Evolutionary conservation across 139 green algal genomes (phyloP).

Genomic region (Volvox reticuliferus): DNA sequence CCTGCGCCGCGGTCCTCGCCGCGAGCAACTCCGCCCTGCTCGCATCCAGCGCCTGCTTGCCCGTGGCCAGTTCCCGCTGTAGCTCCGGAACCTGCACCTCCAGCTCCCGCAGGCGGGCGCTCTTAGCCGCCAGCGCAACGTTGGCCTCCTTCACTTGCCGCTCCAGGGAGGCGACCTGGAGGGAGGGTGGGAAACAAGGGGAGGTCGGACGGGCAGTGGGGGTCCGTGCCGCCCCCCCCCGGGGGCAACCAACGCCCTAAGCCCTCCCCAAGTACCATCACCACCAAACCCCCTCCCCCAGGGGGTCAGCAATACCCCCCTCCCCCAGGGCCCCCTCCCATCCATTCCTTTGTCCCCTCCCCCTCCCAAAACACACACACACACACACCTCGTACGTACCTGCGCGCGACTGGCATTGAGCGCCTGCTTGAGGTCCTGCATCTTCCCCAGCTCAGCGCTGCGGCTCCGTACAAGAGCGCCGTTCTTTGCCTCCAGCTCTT

Average conservation of each 20-base stretch:
- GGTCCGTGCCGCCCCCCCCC: too few species aligned
- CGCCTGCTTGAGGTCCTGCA: constrained; percentile 48
- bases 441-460: constrained; percentile 34
- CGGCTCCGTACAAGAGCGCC: not conserved
- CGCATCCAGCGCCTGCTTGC: constrained; percentile 42
- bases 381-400: not conserved
- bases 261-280: too few species aligned
- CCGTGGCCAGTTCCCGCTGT: constrained; percentile 30
- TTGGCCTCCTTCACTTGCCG: constrained; percentile 41
- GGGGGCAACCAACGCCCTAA: too few species aligned
- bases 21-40: constrained; percentile 10
- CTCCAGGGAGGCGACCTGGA: constrained; percentile 20
- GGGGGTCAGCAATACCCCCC: too few species aligned
- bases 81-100: constrained; percentile 47
- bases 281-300: too few species aligned
- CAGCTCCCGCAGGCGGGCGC: constrained; percentile 31
- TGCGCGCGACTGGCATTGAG: constrained; percentile 38
- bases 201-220: not conserved
- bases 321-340: too few species aligned
- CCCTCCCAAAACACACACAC: not conserved
- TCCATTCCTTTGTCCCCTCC: not conserved
- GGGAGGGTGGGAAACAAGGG: not conserved
- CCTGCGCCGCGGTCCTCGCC: not conserved
- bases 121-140: constrained; percentile 33
- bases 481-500: constrained; percentile 33